Conservation (phyloP, 73 alveolate genomes). For the Paramecium biaurelia region DNA sequence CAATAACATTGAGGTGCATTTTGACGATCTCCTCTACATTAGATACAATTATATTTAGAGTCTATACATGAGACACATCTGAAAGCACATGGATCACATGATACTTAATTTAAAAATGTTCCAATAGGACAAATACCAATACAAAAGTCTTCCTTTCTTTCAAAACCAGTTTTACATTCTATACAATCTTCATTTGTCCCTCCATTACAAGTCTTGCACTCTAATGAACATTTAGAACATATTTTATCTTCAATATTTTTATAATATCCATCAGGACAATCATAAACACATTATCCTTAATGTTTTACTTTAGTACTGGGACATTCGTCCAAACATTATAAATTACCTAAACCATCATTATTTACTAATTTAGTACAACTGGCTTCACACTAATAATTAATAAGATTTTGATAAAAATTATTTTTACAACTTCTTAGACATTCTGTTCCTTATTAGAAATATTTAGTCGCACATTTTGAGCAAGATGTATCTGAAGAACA, state of each 20-base stretch:
- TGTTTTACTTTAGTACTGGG: neutral
- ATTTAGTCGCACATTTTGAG: neutral
- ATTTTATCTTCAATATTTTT: neutral
- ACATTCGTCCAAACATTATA: neutral
- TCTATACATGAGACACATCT: neutral
- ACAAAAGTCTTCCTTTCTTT: neutral
- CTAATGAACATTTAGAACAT: neutral
- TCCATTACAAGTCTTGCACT: neutral
- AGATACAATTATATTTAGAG: neutral
- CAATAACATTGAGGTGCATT: neutral
- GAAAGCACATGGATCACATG: neutral
- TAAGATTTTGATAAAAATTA: neutral
- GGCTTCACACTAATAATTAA: neutral
- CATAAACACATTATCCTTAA: neutral
- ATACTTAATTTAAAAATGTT: neutral
- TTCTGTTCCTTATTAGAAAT: neutral
- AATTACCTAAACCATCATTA: neutral
- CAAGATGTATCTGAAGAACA: neutral
- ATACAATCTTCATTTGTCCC: neutral
- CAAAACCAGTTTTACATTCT: neutral
- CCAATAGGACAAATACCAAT: neutral
- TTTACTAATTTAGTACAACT: neutral
- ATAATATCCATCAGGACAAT: slow-evolving; percentile 23
- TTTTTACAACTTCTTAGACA: neutral
- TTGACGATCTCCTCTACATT: neutral